These are phyloP conservation scores for button mushroom (Agaricus bisporus) DNA, from an alignment of 768 basidiomycete genomes.

Conservation along the genomic window DNA sequence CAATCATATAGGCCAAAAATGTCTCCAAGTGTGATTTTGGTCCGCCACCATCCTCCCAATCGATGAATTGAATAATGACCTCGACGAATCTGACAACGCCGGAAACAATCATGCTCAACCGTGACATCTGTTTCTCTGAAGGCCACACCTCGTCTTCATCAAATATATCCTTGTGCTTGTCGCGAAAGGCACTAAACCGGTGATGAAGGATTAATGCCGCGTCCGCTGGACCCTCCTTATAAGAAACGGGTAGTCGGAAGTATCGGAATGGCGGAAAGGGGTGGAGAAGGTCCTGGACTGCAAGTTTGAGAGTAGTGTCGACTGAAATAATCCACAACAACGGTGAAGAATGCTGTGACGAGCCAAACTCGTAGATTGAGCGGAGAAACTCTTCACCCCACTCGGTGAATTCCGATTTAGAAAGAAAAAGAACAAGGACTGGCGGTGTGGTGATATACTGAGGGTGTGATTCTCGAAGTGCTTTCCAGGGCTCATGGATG, in stretches of 20 bases:
- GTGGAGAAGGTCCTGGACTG: not conserved
- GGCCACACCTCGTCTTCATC: no score
- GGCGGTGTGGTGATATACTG: not conserved
- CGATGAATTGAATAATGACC: not conserved
- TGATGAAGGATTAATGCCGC: not conserved
- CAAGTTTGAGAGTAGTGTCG: not conserved
- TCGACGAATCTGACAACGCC: not conserved
- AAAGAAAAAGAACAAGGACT: not conserved
- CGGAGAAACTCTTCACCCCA: not conserved
- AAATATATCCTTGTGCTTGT: not conserved
- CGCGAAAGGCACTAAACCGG: not conserved
- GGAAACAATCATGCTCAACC: not conserved
- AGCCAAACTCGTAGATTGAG: not conserved
- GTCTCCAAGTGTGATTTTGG: not conserved
- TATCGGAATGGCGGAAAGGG: not conserved
- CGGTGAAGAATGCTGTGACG: not conserved
- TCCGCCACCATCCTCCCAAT: not conserved
- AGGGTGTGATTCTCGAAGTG: not conserved
- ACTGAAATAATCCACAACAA: not conserved
- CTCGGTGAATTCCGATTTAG: no score
- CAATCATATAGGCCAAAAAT: not conserved
- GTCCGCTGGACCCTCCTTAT: not conserved
- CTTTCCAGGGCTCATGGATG: no score
- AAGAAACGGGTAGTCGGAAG: not conserved
- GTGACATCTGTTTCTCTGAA: not conserved